These are phyloP conservation scores for Thielaviopsis musarum DNA, from an alignment of 2,329 filamentous ascomycete genomes.

Conservation along the genomic window DNA sequence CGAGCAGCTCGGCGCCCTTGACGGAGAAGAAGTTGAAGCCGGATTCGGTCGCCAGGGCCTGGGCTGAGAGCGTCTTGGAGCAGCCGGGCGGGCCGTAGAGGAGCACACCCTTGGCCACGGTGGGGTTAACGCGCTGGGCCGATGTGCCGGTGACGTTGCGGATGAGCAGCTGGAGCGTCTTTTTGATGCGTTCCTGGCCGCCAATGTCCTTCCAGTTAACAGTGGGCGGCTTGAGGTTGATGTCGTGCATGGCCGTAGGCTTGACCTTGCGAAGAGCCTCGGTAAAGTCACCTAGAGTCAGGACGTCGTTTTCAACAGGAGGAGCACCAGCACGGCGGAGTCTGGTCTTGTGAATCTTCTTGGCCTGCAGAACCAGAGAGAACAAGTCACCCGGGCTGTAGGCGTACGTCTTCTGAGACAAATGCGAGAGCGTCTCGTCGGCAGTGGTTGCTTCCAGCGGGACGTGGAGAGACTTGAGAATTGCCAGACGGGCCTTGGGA, in stretches of 20 bases:
- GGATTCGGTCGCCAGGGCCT: slow-evolving; percentile 79
- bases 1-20: slow-evolving; percentile 82
- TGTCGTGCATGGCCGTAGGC: slow-evolving; percentile 75
- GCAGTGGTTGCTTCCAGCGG: slow-evolving; percentile 29
- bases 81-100: slow-evolving; percentile 88
- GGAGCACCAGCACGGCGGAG: slow-evolving; percentile 14
- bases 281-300: slow-evolving; percentile 33
- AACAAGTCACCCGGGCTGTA: slow-evolving; percentile 66
- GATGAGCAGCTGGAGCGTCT: slow-evolving; percentile 35
- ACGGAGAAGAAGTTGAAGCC: slow-evolving; percentile 88
- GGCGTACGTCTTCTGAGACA: slow-evolving; percentile 68
- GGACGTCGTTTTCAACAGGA: slow-evolving; percentile 35
- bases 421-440: slow-evolving; percentile 35
- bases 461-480: slow-evolving; percentile 44
- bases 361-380: slow-evolving; percentile 34
- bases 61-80: slow-evolving; percentile 83
- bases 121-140: slow-evolving; percentile 25
- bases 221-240: slow-evolving; percentile 75
- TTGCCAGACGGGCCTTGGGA: slow-evolving; percentile 50
- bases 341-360: slow-evolving; percentile 18
- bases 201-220: slow-evolving; percentile 79
- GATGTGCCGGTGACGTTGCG: slow-evolving; percentile 12
- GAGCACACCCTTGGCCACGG: slow-evolving; percentile 64
- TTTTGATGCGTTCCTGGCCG: slow-evolving; percentile 63
- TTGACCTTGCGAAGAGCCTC: slow-evolving; percentile 50